Conservation (phyloP, 2,329 filamentous ascomycete genomes). For the Aureobasidium sp. region DNA sequence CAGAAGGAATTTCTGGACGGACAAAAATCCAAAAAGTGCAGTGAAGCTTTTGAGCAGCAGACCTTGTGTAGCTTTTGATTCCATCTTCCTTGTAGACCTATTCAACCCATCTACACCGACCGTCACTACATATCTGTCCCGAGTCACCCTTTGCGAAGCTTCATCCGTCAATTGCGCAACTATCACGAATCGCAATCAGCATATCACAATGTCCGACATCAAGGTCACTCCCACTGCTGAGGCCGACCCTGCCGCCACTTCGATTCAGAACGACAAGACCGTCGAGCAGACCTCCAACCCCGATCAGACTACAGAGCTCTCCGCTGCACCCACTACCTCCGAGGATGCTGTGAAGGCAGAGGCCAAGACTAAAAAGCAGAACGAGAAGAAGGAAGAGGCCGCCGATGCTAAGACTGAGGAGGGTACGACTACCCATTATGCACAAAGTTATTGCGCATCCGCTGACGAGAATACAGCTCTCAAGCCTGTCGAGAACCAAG, state of each 20-base stretch:
- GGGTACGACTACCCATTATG: not conserved
- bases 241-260: conserved; percentile 16
- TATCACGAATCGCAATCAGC: not conserved
- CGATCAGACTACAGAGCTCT: conserved; percentile 13
- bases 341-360: conserved; percentile 16
- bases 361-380: conserved; percentile 14
- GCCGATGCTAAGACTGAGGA: conserved; percentile 2
- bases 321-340: conserved; percentile 15
- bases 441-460: not conserved
- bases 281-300: conserved; percentile 14
- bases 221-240: conserved; percentile 7
- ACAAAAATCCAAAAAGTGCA: conserved; percentile 1
- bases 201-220: conserved; percentile 15
- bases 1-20: not conserved
- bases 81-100: not conserved
- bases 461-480: not conserved
- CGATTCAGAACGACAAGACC: conserved; percentile 16
- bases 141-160: conserved; percentile 4
- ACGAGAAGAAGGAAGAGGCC: conserved; percentile 11
- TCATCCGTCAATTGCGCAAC: not conserved
- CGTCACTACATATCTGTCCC: not conserved
- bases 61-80: conserved; percentile 2
- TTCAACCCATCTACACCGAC: not conserved
- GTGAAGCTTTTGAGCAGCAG: conserved; percentile 5
- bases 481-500: conserved; percentile 7